These are phyloP conservation scores for Chrysopogon serrulatus DNA, from an alignment of 176 grass and related monocot genomes.

Conservation along the genomic window DNA sequence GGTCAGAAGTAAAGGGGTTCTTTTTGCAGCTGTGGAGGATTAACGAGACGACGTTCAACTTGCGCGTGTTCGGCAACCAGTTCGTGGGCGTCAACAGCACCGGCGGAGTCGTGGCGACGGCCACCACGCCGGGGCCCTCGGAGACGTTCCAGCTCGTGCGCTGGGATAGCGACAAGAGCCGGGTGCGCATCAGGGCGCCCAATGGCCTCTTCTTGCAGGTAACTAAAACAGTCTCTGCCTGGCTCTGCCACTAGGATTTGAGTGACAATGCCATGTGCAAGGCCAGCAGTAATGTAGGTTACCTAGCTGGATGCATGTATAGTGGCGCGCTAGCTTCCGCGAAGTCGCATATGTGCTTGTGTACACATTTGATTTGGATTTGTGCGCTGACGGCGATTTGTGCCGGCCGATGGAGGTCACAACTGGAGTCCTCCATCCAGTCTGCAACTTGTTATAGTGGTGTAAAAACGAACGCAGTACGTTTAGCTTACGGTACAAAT, in stretches of 20 bases:
- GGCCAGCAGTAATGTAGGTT: no score
- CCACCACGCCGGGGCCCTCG: conserved; percentile 10
- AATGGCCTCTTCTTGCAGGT: conserved; percentile 66
- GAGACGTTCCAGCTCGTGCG: conserved; percentile 60
- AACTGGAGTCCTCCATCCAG: not conserved
- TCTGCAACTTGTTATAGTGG: not conserved
- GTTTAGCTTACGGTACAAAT: not conserved
- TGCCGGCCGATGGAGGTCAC: not conserved
- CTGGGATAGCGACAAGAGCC: not conserved
- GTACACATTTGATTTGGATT: no score
- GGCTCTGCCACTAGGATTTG: not conserved
- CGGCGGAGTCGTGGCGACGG: conserved; percentile 27
- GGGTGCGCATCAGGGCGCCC: conserved; percentile 35
- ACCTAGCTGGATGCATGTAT: no score
- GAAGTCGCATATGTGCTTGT: not conserved
- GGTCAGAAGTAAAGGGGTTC: no score
- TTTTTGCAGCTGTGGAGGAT: conserved; percentile 80
- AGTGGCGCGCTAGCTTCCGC: not conserved
- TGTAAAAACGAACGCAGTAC: no score
- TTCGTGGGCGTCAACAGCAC: conserved; percentile 40
- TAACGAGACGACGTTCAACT: conserved; percentile 39
- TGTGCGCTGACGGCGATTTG: not conserved
- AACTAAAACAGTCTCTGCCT: fast-evolving
- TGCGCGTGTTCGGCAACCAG: conserved; percentile 37
- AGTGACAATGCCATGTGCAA: not conserved